Evolutionary conservation across 306 rosid genomes (phyloP).

Genomic region (Ceratonia siliqua): DNA sequence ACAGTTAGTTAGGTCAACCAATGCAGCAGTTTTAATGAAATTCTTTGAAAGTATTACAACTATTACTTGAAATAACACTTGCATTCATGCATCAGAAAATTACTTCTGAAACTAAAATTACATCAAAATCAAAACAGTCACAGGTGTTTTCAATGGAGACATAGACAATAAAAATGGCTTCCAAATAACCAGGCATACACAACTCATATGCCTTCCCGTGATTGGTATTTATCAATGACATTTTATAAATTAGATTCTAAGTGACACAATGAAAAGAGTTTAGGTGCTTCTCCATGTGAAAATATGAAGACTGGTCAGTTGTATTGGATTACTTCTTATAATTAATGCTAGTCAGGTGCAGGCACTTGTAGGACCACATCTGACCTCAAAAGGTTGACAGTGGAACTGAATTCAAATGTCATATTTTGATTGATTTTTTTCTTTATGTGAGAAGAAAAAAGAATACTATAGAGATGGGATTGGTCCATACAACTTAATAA

Average conservation of each 20-base stretch:
- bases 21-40: slow-evolving; percentile 2
- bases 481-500: background rate
- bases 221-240: slow-evolving; percentile 13
- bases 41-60: background rate
- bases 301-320: background rate
- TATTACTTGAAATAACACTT: slow-evolving; percentile 6
- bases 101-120: background rate
- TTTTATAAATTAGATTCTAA: background rate
- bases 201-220: background rate
- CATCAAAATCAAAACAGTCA: background rate
- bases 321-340: background rate
- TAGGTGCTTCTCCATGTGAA: background rate
- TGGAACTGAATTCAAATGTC: background rate
- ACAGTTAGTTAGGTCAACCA: slow-evolving; percentile 22
- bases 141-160: background rate
- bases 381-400: background rate
- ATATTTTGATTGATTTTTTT: background rate
- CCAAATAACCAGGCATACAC: slow-evolving; percentile 7
- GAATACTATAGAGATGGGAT: background rate
- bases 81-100: background rate
- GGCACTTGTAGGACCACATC: background rate
- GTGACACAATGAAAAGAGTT: background rate
- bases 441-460: background rate
- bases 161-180: background rate
- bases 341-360: slow-evolving; percentile 2